phyloP scores from a whole-genome alignment of 495 filamentous ascomycete species.

The Neurospora hispaniola region DNA sequence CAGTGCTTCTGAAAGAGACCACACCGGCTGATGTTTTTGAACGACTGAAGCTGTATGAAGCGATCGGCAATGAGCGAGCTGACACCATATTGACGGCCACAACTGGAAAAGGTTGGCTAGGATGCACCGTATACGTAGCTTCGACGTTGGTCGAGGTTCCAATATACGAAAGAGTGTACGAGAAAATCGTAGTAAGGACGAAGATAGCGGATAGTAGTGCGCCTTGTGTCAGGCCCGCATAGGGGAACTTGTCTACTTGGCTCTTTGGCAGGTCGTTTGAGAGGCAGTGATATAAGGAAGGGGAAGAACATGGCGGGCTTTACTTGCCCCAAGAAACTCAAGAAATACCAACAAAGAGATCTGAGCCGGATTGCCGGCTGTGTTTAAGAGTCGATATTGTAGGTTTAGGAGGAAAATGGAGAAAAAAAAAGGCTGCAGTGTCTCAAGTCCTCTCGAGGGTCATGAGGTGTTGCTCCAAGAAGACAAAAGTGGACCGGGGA shows the following conservation, averaged over 20 bases:
- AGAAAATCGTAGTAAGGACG: constrained; percentile 37
- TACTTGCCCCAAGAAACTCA: background rate
- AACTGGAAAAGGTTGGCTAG: constrained; percentile 43
- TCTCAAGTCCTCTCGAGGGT: background rate
- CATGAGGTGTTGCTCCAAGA: background rate
- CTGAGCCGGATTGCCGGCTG: background rate
- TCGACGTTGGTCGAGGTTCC: constrained; percentile 41
- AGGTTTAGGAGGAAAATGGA: background rate
- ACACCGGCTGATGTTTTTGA: constrained; percentile 28
- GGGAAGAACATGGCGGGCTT: background rate
- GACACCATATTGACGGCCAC: constrained; percentile 37
- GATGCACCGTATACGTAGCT: constrained; percentile 39
- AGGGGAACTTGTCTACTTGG: background rate
- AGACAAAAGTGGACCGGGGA: background rate
- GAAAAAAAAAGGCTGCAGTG: background rate
- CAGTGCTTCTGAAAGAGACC: constrained; percentile 38
- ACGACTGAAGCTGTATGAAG: constrained; percentile 44
- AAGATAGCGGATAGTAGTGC: constrained; percentile 38
- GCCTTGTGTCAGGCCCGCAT: constrained; percentile 32
- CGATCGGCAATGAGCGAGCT: constrained; percentile 41
- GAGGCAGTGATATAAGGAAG: background rate
- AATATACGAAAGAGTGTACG: constrained; percentile 40
- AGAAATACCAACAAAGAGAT: background rate
- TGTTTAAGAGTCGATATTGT: background rate
- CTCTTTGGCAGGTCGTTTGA: background rate